These are phyloP conservation scores for Leccinum imitatum DNA, from an alignment of 768 basidiomycete genomes.

Conservation along the genomic window DNA sequence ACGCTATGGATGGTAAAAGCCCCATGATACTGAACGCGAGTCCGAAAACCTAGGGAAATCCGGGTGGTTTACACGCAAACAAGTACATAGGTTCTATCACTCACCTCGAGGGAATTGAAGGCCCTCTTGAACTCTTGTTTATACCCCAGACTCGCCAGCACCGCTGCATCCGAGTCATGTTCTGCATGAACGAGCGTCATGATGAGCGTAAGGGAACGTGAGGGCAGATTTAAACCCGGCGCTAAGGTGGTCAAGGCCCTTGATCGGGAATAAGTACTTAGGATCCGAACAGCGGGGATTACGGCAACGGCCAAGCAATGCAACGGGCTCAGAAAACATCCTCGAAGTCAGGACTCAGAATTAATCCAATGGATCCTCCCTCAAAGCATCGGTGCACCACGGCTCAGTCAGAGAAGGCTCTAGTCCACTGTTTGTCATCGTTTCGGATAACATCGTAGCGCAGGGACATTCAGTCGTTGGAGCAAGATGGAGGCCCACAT, in stretches of 20 bases:
- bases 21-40: slow-evolving; percentile 71
- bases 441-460: not conserved
- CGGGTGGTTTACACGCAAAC: not conserved
- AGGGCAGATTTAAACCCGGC: not conserved
- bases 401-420: too few species aligned
- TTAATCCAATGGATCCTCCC: too few species aligned
- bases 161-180: slow-evolving; percentile 23
- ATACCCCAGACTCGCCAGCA: slow-evolving; percentile 32
- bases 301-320: not conserved
- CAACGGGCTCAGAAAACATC: too few species aligned
- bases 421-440: not conserved
- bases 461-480: too few species aligned
- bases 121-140: slow-evolving; percentile 36
- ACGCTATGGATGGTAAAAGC: slow-evolving; percentile 61
- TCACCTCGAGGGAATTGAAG: slow-evolving; percentile 32
- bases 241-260: not conserved
- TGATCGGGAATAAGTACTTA: not conserved
- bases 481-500: too few species aligned
- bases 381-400: too few species aligned
- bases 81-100: not conserved
- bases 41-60: slow-evolving; percentile 54
- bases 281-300: not conserved
- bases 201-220: not conserved
- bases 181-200: slow-evolving; percentile 1
- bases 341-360: too few species aligned